Conservation (phyloP, 106 monocot species). For the Dioscorea zingiberensis region DNA sequence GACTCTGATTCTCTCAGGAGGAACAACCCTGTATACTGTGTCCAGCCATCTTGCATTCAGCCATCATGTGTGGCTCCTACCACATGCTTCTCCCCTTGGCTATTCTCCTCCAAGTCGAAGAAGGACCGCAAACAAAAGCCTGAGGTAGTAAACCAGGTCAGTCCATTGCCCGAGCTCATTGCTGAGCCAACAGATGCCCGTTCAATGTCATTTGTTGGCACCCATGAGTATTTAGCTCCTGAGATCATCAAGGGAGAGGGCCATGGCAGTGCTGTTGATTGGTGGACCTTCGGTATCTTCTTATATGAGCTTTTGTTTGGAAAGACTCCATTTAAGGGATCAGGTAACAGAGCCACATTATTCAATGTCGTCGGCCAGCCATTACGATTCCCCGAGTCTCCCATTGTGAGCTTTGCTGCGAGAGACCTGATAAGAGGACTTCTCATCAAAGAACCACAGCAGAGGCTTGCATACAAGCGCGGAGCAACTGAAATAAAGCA, state of each 20-base stretch:
- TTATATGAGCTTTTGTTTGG: conserved; percentile 33
- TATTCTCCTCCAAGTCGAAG: conserved; percentile 22
- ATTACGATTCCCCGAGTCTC: conserved; percentile 25
- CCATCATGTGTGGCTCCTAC: conserved; percentile 24
- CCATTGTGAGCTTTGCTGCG: conserved; percentile 23
- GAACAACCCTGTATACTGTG: conserved; percentile 7
- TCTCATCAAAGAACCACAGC: conserved; percentile 30
- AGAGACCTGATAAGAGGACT: conserved; percentile 29
- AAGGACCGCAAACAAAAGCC: conserved; percentile 10
- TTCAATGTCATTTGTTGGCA: conserved; percentile 36
- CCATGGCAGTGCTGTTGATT: conserved; percentile 39
- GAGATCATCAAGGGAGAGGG: conserved; percentile 39
- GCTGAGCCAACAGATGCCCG: conserved; percentile 35
- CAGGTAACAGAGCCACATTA: conserved; percentile 28
- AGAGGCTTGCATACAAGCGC: conserved; percentile 22
- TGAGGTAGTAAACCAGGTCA: conserved; percentile 11
- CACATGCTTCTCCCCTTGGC: conserved; percentile 23
- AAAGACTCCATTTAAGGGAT: conserved; percentile 34
- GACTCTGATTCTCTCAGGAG: conserved; percentile 5
- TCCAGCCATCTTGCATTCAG: conserved; percentile 11
- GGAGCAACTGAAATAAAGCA: conserved; percentile 31
- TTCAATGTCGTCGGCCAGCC: conserved; percentile 27
- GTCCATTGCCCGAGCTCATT: conserved; percentile 21
- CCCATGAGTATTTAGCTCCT: conserved; percentile 33
- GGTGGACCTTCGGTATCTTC: conserved; percentile 43